Evolutionary conservation across 257 asterid species (phyloP).

Genomic region (Mitragyna speciosa): DNA sequence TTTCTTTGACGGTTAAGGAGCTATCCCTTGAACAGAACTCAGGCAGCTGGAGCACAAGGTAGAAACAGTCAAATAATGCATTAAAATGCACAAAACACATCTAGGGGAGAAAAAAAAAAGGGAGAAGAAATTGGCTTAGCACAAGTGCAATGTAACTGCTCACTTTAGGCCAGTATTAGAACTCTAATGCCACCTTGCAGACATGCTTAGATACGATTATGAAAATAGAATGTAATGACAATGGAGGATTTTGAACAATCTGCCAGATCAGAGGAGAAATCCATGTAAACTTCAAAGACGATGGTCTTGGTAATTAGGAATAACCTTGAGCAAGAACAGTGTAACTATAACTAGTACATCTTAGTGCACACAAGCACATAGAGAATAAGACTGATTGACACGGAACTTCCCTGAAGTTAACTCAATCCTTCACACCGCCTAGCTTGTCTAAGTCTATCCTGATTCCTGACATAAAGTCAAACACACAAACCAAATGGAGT

Average conservation of each 20-base stretch:
- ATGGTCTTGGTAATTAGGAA: neutral
- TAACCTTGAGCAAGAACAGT: neutral
- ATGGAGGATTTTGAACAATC: neutral
- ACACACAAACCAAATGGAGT: neutral
- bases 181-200: neutral
- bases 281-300: neutral
- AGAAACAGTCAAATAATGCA: conserved; percentile 9
- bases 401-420: neutral
- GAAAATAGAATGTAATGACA: neutral
- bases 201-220: neutral
- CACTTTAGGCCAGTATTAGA: neutral
- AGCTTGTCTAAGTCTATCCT: no score
- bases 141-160: neutral
- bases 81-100: conserved; percentile 2
- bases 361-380: neutral
- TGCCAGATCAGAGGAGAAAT: neutral
- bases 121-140: neutral
- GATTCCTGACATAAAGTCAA: no score
- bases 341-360: neutral
- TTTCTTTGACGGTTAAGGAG: conserved; percentile 78
- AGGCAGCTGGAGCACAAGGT: conserved; percentile 56
- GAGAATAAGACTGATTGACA: neutral
- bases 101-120: neutral
- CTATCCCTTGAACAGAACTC: conserved; percentile 83
- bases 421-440: neutral